A percentile compares a stretch with the other conserved stretches of the same genome.
These are phyloP conservation scores for Hygrophoropsis aurantiaca DNA, from an alignment of 768 basidiomycete species.

Conservation along the genomic window DNA sequence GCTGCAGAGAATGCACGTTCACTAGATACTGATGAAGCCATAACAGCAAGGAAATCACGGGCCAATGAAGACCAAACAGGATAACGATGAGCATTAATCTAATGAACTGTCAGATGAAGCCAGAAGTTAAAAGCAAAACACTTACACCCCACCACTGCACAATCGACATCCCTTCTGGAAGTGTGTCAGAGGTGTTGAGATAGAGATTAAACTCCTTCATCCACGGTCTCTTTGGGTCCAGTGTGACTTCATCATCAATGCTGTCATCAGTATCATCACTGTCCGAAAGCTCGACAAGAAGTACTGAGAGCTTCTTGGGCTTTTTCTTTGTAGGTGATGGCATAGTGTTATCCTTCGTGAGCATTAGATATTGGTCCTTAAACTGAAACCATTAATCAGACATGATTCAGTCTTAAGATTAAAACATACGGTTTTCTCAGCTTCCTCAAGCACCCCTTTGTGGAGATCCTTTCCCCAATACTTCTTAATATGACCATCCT, in stretches of 20 bases:
- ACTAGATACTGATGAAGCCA: slow-evolving; percentile 38
- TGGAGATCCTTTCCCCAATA: slow-evolving; percentile 23
- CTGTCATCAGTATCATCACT: slow-evolving; percentile 8
- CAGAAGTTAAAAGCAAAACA: slow-evolving; percentile 5
- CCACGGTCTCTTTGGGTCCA: slow-evolving; percentile 15
- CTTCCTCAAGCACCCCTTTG: slow-evolving; percentile 8
- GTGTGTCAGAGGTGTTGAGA: slow-evolving; percentile 11
- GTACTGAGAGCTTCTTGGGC: neutral
- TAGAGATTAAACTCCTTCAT: slow-evolving; percentile 22
- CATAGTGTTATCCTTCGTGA: neutral
- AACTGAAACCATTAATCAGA: slow-evolving; percentile 9
- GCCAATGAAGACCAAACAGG: slow-evolving; percentile 36
- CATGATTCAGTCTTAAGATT: neutral
- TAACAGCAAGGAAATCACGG: slow-evolving; percentile 35
- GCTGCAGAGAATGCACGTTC: slow-evolving; percentile 40
- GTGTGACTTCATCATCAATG: neutral
- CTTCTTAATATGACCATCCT: slow-evolving; percentile 22
- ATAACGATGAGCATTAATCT: too few relatives aligned
- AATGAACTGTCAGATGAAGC: neutral
- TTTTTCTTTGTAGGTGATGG: slow-evolving; percentile 1
- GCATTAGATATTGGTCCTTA: slow-evolving; percentile 6
- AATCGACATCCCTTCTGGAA: slow-evolving; percentile 17
- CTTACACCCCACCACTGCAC: slow-evolving; percentile 38
- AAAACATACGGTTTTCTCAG: slow-evolving; percentile 16
- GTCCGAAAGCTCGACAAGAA: slow-evolving; percentile 5